These are phyloP conservation scores for Arthrocladium fulminans DNA, from an alignment of 2,329 filamentous ascomycete genomes.

Conservation along the genomic window DNA sequence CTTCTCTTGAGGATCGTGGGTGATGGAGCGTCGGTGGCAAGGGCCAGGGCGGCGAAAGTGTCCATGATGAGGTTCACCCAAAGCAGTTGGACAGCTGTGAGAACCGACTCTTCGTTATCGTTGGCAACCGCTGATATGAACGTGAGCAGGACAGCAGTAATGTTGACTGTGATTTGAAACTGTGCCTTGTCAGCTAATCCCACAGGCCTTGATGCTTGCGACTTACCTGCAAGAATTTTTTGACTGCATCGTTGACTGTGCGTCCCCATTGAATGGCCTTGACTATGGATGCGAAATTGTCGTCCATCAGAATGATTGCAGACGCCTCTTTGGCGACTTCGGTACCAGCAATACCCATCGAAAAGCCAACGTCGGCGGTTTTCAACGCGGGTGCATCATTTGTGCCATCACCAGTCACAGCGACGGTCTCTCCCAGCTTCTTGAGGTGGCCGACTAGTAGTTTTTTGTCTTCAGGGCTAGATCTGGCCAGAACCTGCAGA, in stretches of 20 bases:
- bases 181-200: conserved; percentile 45
- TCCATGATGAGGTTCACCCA: conserved; percentile 63
- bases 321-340: conserved; percentile 80
- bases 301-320: conserved; percentile 78
- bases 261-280: conserved; percentile 75
- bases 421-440: conserved; percentile 66
- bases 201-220: conserved; percentile 46
- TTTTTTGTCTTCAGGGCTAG: conserved; percentile 68
- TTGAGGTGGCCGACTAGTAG: conserved; percentile 63
- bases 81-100: conserved; percentile 55
- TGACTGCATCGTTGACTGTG: conserved; percentile 67
- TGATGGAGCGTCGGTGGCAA: conserved; percentile 53
- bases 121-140: conserved; percentile 53
- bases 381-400: conserved; percentile 79
- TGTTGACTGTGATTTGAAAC: conserved; percentile 53
- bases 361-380: conserved; percentile 73
- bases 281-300: conserved; percentile 80
- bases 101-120: conserved; percentile 47
- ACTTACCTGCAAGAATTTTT: conserved; percentile 54
- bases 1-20: conserved; percentile 46
- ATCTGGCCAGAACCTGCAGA: conserved; percentile 63
- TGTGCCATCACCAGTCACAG: conserved; percentile 74
- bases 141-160: conserved; percentile 54
- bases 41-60: conserved; percentile 53
- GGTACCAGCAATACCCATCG: conserved; percentile 75